Conservation (phyloP, 2,329 filamentous ascomycete species). For the Monosporascus cannonballus region DNA sequence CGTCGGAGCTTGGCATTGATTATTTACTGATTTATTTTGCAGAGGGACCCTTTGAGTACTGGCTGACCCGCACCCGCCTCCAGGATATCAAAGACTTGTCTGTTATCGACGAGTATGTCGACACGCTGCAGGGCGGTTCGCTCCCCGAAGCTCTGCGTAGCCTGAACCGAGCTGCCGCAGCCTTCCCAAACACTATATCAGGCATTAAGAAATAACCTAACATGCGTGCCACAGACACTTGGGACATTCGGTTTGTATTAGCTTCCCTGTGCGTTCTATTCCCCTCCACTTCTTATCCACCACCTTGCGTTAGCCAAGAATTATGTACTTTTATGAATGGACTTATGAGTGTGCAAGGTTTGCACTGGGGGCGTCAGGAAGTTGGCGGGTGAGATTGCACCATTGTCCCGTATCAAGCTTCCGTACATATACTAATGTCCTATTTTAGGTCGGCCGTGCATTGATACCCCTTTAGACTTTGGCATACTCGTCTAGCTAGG, state of each 20-base stretch:
- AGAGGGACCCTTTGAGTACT: constrained; percentile 42
- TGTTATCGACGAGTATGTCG: constrained; percentile 32
- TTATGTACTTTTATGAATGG: no score
- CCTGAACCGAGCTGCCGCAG: constrained; percentile 27
- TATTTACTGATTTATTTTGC: not conserved
- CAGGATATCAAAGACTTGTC: constrained; percentile 28
- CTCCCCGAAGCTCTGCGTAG: constrained; percentile 31
- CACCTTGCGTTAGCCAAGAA: no score
- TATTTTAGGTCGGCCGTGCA: no score
- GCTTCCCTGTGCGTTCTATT: no score
- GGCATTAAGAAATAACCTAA: not conserved
- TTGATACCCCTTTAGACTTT: no score
- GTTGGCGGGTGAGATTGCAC: no score
- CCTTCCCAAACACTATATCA: constrained; percentile 24
- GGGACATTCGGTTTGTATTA: no score
- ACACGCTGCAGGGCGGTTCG: constrained; percentile 26
- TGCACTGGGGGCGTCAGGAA: no score
- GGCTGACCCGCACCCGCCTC: constrained; percentile 35
- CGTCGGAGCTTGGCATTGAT: not conserved
- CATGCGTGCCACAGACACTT: no score
- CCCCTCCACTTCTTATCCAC: no score
- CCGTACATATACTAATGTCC: not conserved
- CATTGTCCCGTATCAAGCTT: not conserved
- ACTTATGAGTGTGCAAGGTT: no score
- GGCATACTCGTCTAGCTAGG: no score